Conservation (phyloP, 768 basidiomycete species). For the Mrakia blollopis region DNA sequence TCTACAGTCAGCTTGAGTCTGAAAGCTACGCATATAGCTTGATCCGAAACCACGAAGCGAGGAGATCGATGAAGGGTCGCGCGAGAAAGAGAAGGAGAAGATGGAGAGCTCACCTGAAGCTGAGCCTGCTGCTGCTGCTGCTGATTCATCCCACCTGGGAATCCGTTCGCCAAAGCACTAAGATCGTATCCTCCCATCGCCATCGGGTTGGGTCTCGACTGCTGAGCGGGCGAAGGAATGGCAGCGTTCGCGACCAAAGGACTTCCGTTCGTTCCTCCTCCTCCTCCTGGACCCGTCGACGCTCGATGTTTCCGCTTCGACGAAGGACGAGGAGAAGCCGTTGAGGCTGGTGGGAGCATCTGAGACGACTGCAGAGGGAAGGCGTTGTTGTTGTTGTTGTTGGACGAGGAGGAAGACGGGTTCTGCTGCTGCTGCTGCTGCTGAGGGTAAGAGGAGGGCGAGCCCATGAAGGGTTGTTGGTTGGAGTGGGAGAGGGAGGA, state of each 20-base stretch:
- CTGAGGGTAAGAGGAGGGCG: neutral
- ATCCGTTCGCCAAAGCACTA: neutral
- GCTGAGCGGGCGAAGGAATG: conserved; percentile 12
- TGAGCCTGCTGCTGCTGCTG: neutral
- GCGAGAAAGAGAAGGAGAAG: neutral
- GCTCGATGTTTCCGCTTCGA: conserved; percentile 2
- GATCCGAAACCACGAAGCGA: neutral
- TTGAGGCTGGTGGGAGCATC: conserved; percentile 11
- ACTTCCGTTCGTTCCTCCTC: neutral
- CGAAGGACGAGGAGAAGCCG: neutral
- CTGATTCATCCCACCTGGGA: conserved; percentile 2
- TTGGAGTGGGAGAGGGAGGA: neutral
- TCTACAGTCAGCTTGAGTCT: neutral
- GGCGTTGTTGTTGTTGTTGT: no score
- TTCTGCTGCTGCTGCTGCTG: neutral
- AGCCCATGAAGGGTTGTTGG: neutral
- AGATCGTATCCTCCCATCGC: conserved; percentile 5
- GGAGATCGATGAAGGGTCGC: neutral
- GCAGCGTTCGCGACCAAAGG: conserved; percentile 15
- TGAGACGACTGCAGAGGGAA: conserved; percentile 15
- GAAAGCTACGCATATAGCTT: neutral
- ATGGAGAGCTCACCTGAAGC: conserved; percentile 6
- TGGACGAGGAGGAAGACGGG: neutral
- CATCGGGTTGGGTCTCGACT: conserved; percentile 20
- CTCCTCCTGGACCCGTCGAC: neutral